Evolutionary conservation across 2,329 filamentous ascomycete genomes (phyloP), one percentile per base, ranked within the genome.

Genomic region (Verticillium alfalfae): DNA sequence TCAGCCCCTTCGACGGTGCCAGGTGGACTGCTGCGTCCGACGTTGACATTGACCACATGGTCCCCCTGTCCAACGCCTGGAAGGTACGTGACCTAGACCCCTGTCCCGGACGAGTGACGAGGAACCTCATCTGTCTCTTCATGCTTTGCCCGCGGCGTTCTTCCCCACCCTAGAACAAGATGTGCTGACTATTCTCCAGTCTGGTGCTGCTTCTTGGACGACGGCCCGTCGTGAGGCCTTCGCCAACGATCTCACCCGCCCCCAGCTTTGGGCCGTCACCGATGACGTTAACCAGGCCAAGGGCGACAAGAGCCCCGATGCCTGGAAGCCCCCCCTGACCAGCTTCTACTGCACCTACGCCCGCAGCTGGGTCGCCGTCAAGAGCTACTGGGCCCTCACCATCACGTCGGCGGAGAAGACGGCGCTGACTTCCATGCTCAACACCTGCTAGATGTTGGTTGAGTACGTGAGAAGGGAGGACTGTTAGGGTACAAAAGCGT

Each of bases 41-140:
- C 67, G 73, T 95, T 1, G 90, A 94, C 67, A 94, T 95, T 63
- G 92, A 95, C 72, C 92, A 95, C 72, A 81, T 95, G 76, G 90
- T 96, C 2, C 91, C 92, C 1, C 73, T 96, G 64, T 88, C 88
- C 71, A 92, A 93, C 70, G 90, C 91, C 5, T 94, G 90, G 91
- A 86, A 58, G 56, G 56, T 58, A 26, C 18, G 56, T 57, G 13
- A 52, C 13, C 18, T 10, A 22, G 39, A 89, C 65, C 83, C 86
- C 67, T 68, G 79, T 73, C 2, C 16, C 56, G 8, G 16, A 7
- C 16, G 39, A 16, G 12, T 37, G 13, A 9, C 36, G 36, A 37
- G 36, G 6, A 9, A 9, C 13, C 9, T 37, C 36, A 13, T 37
- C 36, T 9, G 36, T 37, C 4, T 13, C 36, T 37, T 37, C 9